Base-by-base conservation (phyloP, 352 stramenopile species). In the Globisporangium middletonii region DNA sequence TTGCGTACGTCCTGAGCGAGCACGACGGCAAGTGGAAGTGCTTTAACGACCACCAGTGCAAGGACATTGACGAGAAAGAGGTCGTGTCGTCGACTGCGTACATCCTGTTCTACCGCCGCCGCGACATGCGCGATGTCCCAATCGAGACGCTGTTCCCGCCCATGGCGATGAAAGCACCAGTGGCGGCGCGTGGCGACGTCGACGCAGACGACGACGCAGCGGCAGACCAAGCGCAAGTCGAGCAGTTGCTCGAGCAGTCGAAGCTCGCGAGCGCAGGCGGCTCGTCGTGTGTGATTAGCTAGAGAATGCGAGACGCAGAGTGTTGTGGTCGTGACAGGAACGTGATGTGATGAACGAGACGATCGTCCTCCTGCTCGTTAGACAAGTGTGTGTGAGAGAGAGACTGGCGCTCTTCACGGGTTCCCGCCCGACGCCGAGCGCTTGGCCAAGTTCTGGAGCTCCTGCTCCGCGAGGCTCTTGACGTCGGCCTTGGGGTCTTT, bases 31-130 rank as follows among this genome's bases (percentile, higher is more conserved):
- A 98, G 66, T 99, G 97, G 97, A 97, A 98, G 61, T 95, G 97
- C 67, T 99, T 99, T 69, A 99, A 99, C 62, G 97, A 99, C 73
- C 92, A 86, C 60, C 81, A 86, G 63, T 96, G 76, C 71, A 92
- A 88, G 60, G 79, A 94, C 28, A 90, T 97, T 37, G 83, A 93
- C 59, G 81, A 87, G 9, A 81, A 88, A 18, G 84, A 97, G 58
- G 86, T 96, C 12, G 76, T 95, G 5, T 91, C 73, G 9, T 83
- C 83, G 3, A 91, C 85, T 3, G 90, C 90, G 35, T 97, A 97
- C 50, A 92, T 97, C 44, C 67, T 97, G 41, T 97, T 97, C 65
- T 97, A 97, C 70, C 75, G 71, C 9, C 76, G 86, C 44, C 78
- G 84, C 8, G 85, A 96, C 47, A 87, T 74, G 33, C 71, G 79